Evolutionary conservation across 805 yeast genomes (phyloP).

Genomic region (Saturnispora dispora): DNA sequence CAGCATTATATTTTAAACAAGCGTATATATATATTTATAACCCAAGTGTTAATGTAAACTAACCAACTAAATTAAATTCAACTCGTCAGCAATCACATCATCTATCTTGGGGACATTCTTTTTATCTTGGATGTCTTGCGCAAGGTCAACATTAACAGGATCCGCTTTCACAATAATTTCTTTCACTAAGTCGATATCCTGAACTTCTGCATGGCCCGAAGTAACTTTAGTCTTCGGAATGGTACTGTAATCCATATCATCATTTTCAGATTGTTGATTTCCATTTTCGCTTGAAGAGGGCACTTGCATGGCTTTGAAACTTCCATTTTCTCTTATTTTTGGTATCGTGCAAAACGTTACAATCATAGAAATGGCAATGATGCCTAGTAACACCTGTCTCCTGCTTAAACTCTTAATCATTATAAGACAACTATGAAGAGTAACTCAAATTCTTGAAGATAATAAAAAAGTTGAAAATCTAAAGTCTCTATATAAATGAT

Average conservation of each 20-base stretch:
- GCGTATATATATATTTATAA: not conserved
- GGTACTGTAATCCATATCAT: not conserved
- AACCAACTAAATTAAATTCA: not conserved
- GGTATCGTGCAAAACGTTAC: constrained; percentile 12
- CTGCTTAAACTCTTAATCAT: not conserved
- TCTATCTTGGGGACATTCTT: not conserved
- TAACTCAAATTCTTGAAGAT: not conserved
- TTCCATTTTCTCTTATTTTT: not conserved
- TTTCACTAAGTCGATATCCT: constrained; percentile 4
- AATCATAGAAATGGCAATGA: constrained; percentile 1
- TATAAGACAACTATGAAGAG: too few relatives aligned
- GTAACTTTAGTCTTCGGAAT: not conserved
- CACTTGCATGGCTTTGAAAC: not conserved
- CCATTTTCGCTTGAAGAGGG: not conserved
- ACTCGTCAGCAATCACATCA: not conserved
- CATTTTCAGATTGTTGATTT: not conserved
- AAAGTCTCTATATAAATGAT: not conserved
- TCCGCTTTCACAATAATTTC: constrained; percentile 5
- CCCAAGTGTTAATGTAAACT: not conserved
- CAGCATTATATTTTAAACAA: not conserved
- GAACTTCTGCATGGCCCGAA: constrained; percentile 2
- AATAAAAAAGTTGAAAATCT: not conserved
- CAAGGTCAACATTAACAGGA: not conserved
- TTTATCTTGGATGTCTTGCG: not conserved
- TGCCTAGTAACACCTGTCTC: not conserved